Evolutionary conservation across 1,284 basidiomycete genomes (phyloP).

Genomic region (Pholiota adiposa): DNA sequence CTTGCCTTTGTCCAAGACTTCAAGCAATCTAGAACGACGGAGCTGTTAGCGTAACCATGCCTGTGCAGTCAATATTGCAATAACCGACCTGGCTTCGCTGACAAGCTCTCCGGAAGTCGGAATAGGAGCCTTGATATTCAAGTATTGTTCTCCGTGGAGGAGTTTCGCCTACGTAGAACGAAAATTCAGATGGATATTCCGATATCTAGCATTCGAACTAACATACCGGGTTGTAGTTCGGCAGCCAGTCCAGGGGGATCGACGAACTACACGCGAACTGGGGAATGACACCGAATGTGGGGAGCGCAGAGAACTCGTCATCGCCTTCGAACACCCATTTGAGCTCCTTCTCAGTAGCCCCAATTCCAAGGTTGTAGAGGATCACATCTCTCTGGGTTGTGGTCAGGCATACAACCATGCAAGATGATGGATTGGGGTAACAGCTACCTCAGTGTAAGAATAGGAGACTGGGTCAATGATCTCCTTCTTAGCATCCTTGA

Average conservation of each 20-base stretch:
- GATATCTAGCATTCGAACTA: not conserved
- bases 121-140: slow-evolving; percentile 87
- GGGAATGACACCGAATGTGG: slow-evolving; percentile 97
- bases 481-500: slow-evolving; percentile 82
- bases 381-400: slow-evolving; percentile 82
- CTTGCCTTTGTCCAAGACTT: slow-evolving; percentile 91
- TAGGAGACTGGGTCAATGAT: slow-evolving; percentile 62
- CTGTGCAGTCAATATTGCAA: not conserved
- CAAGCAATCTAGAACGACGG: slow-evolving; percentile 55
- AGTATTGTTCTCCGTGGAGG: slow-evolving; percentile 97
- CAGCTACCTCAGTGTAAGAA: slow-evolving; percentile 67
- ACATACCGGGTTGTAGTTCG: slow-evolving; percentile 90
- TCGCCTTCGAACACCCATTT: slow-evolving; percentile 92
- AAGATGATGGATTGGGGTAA: not conserved
- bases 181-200: not conserved
- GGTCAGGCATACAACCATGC: not conserved
- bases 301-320: slow-evolving; percentile 86
- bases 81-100: slow-evolving; percentile 69
- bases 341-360: slow-evolving; percentile 93
- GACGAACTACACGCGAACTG: slow-evolving; percentile 78
- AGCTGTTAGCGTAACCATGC: not conserved
- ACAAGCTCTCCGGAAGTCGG: slow-evolving; percentile 88
- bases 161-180: slow-evolving; percentile 76
- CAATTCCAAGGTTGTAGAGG: slow-evolving; percentile 95
- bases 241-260: slow-evolving; percentile 82